Base-by-base conservation (phyloP, 192 early-diverging fungal genomes). In the Backusella morwellensis region DNA sequence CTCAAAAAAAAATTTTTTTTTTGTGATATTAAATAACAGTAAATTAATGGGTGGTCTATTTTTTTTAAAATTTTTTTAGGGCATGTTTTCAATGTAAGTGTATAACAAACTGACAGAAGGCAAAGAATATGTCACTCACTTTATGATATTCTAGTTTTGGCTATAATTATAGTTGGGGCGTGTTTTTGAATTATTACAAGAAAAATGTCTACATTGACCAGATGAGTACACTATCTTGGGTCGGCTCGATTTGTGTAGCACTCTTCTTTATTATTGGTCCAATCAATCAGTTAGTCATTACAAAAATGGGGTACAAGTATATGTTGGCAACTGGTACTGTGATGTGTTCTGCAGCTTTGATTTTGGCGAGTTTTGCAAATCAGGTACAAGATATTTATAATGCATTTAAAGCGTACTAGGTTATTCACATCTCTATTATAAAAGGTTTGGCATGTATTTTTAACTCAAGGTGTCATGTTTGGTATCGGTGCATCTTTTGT, bases 401-500 rank as follows among this genome's bases (percentile, higher is more conserved):
- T 38, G 9, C 0, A 36, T 69, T 9, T 23, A 12, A 47, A 63
- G 0, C 2, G 7, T 11, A 29, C 5, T 29, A 12, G 56, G 0
- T 50, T 50, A 50, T n/a, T 50, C 19, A 50, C 19, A 71, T 7
- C 19, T 47, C 6, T 23, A 14, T 86, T 38, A 29, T 29, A 63
- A 26, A 23, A 63, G 56, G 79, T 92, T 0, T 94, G 93, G 93
- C 93, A 95, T 40, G 80, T 95, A 17, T 87, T 92, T 56, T 76
- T 93, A 35, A 88, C 93, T 1, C 94, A 95, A 78, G 92, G 92
- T 9, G 75, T 94, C 6, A 52, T 96, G 73, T 91, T 93, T 80
- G 95, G 95, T 4, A 75, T 93, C 29, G 94, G 93, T 6, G 80
- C 85, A 17, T 87, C 87, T 11, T 80, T 96, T 41, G 68, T 91